These are phyloP conservation scores for Physcomitrium patens DNA, from an alignment of 225 moss, liverwort and hornwort genomes.

Conservation along the genomic window DNA sequence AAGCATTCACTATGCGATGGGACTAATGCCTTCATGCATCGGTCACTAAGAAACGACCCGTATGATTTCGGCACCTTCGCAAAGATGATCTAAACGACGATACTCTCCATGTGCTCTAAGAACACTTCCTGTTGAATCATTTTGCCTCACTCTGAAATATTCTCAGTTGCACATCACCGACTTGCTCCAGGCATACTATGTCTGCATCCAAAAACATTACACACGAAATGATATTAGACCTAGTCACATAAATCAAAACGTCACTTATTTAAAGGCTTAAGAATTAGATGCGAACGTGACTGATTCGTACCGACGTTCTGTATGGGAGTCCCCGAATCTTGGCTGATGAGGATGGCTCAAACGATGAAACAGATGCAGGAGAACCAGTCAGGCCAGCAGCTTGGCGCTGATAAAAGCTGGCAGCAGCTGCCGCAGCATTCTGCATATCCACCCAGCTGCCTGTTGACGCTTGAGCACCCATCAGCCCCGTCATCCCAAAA, in stretches of 20 bases:
- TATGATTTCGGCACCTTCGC: too few species aligned
- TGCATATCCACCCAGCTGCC: constrained; percentile 99
- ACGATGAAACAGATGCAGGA: constrained; percentile 63
- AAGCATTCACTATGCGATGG: too few species aligned
- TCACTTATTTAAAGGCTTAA: neutral
- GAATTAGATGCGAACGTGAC: neutral
- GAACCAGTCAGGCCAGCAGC: constrained; percentile 84
- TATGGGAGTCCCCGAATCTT: constrained; percentile 96
- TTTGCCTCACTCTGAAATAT: constrained; percentile 25
- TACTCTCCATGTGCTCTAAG: constrained; percentile 35
- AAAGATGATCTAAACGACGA: constrained; percentile 11
- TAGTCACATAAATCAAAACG: neutral
- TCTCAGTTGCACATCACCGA: constrained; percentile 26
- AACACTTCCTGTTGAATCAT: constrained; percentile 21
- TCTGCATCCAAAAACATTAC: constrained; percentile 39
- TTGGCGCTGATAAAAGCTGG: constrained; percentile 96
- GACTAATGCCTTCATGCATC: too few species aligned
- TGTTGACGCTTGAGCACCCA: constrained; percentile 89
- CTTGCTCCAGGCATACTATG: constrained; percentile 37
- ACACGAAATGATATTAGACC: constrained; percentile 16
- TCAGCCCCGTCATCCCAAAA: constrained; percentile 91
- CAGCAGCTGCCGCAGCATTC: constrained; percentile 96
- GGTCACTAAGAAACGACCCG: too few species aligned
- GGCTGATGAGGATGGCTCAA: constrained; percentile 83
- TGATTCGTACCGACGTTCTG: constrained; percentile 84